Evolutionary conservation across 2,329 filamentous ascomycete species (phyloP).

Genomic region (Huntiella bhutanensis): DNA sequence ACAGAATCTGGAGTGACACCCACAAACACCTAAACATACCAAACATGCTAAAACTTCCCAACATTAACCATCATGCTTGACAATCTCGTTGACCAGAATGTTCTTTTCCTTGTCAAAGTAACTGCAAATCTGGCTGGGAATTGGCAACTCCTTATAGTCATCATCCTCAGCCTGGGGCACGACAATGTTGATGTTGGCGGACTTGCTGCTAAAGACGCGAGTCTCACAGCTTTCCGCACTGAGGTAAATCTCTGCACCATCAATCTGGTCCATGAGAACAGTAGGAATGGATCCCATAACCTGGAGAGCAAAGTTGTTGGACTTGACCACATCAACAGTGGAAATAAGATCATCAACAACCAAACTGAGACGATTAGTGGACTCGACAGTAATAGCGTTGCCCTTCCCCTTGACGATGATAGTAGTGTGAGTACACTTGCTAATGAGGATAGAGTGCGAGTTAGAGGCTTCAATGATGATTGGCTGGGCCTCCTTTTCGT

Average conservation of each 20-base stretch:
- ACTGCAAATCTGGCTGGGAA: constrained; percentile 80
- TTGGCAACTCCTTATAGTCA: constrained; percentile 70
- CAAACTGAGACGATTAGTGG: constrained; percentile 65
- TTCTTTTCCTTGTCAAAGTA: constrained; percentile 51
- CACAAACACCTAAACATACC: not conserved
- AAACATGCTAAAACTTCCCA: not conserved
- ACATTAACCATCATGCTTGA: constrained; percentile 69
- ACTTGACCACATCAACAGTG: constrained; percentile 88
- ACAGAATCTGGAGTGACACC: not conserved
- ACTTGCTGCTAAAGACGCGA: constrained; percentile 82
- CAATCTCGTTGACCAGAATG: constrained; percentile 76
- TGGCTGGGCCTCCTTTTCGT: constrained; percentile 52
- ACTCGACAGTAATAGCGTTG: constrained; percentile 92
- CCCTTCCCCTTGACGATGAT: constrained; percentile 82
- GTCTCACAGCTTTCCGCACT: constrained; percentile 58
- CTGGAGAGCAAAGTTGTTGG: constrained; percentile 83
- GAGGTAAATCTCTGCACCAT: constrained; percentile 75
- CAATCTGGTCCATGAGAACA: constrained; percentile 79
- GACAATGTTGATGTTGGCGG: constrained; percentile 69
- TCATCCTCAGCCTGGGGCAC: constrained; percentile 45
- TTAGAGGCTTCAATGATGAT: constrained; percentile 68
- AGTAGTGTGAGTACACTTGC: constrained; percentile 76
- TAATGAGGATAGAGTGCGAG: constrained; percentile 79
- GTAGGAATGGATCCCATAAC: constrained; percentile 74
- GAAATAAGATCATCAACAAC: constrained; percentile 80